Conservation (phyloP, 306 rosid genomes). For the Acacia acuminata region DNA sequence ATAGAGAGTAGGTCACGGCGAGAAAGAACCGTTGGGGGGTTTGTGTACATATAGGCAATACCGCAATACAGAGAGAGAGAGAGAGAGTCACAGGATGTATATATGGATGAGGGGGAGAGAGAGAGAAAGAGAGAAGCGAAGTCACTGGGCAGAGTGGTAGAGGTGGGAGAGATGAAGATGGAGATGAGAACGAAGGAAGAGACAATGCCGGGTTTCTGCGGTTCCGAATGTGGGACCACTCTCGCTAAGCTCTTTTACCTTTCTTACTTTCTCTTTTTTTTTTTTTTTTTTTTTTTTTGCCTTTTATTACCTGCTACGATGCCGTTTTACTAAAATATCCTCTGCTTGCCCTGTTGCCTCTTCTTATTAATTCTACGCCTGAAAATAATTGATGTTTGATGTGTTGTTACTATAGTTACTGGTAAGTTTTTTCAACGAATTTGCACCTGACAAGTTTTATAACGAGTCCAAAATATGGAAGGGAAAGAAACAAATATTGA, state of each 20-base stretch:
- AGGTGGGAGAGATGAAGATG: background rate
- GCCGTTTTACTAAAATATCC: constrained; percentile 36
- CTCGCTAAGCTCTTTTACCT: background rate
- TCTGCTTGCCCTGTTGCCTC: background rate
- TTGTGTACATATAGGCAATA: constrained; percentile 32
- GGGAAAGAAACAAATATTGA: background rate
- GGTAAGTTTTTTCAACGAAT: background rate
- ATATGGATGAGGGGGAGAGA: background rate
- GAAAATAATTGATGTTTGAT: background rate
- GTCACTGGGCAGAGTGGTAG: background rate
- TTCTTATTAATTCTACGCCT: background rate
- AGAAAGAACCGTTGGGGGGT: constrained; percentile 45
- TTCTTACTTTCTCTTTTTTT: background rate
- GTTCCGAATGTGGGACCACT: constrained; percentile 44
- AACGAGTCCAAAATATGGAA: background rate
- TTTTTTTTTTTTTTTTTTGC: background rate
- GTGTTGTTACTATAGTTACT: background rate
- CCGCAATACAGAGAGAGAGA: constrained; percentile 2
- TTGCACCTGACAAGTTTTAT: background rate
- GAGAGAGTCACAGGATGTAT: background rate
- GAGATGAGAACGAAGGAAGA: constrained; percentile 57
- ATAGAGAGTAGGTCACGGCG: constrained; percentile 40
- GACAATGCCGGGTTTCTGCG: constrained; percentile 61
- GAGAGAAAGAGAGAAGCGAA: background rate
- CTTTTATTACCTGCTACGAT: background rate